Base-by-base conservation (phyloP, 2,329 filamentous ascomycete species). In the Lasiodiplodia citricola region DNA sequence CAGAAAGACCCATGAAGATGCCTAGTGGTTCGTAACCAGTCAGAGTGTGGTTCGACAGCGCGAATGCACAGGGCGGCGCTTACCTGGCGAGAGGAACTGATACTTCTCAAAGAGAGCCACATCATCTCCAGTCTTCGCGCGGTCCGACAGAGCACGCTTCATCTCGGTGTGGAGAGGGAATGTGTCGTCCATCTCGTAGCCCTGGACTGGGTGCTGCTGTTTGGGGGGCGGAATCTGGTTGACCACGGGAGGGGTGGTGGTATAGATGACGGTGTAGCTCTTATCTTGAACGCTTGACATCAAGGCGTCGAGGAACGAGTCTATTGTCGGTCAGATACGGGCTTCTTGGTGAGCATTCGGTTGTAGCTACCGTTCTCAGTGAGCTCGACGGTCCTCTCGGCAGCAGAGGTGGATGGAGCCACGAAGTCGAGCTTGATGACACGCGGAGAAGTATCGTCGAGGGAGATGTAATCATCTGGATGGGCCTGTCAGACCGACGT, bases 11-110 rank as follows among this genome's bases (percentile, higher is more conserved):
- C 91, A 97, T 97, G 81, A 97, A 98, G 72, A 98, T 88, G 68
- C 92, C 94, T 96, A 69, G 4, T 2, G 44, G 4, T 54, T 14
- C 14, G 23, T 21, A 14, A 13, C 50, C 38, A 58, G 47, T 54
- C 38, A 58, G 47, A 16, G 50, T 6, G 7, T 8, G 31, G 31
- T 35, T 41, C 10, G 14, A 21, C 35, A 58, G 11, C 14, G 21
- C 11, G 2, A n/a, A 16, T 16, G 60, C 5, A 23, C 3, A 16
- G 13, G 2, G 23, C 6, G 41, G 35, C 25, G 83, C 86, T 74
- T 82, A 95, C 93, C 93, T 75, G 94, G 93, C 13, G 91, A 95
- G 73, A 99, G 91, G 83, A 94, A 98, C 78, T 97, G 92, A 80
- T 99, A 99, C 80, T 92, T 94, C 81, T 96, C 92, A 75, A 99